Base-by-base conservation (phyloP, 2,329 filamentous ascomycete genomes). In the Harringtonia lauricola region DNA sequence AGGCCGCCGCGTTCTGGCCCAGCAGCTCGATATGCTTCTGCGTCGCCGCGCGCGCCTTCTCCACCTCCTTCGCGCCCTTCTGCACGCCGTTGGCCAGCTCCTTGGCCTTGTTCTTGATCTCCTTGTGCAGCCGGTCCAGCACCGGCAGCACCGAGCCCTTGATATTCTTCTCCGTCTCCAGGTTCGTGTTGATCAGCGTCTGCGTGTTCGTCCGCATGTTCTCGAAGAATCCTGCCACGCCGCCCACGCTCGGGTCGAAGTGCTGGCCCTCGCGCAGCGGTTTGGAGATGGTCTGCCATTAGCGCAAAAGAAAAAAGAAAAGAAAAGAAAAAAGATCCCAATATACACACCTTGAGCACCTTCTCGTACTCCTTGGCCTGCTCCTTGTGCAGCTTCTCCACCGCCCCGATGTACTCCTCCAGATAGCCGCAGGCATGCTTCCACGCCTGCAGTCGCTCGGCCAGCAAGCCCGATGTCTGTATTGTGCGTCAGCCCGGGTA, bases 1-100 rank as follows among this genome's bases (percentile, higher is more conserved):
- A 94, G 3, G 76, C 66, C 10, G 89, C 87, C 1, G 87, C 79
- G 55, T 94, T 80, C 65, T 92, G 84, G 33, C 86, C 89, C 1
- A 98, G 79, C 21, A 94, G 74, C 66, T 98, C 90, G 50, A 98
- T 94, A 54, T 95, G 87, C 69, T 94, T 95, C 68, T 98, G 90
- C 0, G 90, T 95, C 8, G 67, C 69, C 54, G 80, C 79, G 48
- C 90, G 84, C 9, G 86, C 81, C 68, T 94, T 95, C 49, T 95
- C 87, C 19, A 98, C 88, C 41, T 86, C 79, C 68, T 96, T 98
- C 52, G 85, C 79, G 15, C 81, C 77, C 70, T 94, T 95, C 48
- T 80, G 76, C 19, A 85, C 86, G 9, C 90, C 89, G 49, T 79
- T 74, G 36, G 76, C 73, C 40, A 98, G 74, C 64, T 95, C 89